Conservation (phyloP, 2,329 filamentous ascomycete species). For the Exophiala xenobiotica region DNA sequence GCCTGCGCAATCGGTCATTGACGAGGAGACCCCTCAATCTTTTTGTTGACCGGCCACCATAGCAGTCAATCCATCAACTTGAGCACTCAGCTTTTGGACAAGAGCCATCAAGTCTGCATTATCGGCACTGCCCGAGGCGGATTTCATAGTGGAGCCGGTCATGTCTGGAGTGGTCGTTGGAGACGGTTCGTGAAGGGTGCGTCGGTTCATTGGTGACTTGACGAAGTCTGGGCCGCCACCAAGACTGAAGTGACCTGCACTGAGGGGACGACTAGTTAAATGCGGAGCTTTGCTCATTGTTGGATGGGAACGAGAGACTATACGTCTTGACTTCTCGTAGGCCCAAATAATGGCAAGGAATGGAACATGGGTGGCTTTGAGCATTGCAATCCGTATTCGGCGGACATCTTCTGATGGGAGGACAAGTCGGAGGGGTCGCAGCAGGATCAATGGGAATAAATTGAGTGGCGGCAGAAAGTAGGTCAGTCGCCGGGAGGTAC, state of each 20-base stretch:
- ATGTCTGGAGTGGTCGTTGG: constrained; percentile 12
- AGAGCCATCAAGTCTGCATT: constrained; percentile 27
- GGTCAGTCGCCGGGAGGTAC: constrained; percentile 46
- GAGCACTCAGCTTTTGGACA: constrained; percentile 28
- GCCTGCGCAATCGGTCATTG: not conserved
- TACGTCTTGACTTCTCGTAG: constrained; percentile 48
- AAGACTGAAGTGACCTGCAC: constrained; percentile 19
- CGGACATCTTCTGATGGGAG: constrained; percentile 56
- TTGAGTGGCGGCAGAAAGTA: constrained; percentile 55
- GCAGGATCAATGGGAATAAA: constrained; percentile 55
- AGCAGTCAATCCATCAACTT: constrained; percentile 31
- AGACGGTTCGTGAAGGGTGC: constrained; percentile 21
- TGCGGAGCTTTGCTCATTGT: constrained; percentile 23
- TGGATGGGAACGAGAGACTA: constrained; percentile 30
- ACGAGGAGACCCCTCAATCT: constrained; percentile 16
- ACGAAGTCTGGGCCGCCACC: constrained; percentile 17
- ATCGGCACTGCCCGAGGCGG: constrained; percentile 25
- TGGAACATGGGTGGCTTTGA: constrained; percentile 60
- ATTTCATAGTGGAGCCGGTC: constrained; percentile 17
- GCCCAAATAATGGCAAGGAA: constrained; percentile 57
- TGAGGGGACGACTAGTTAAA: constrained; percentile 20
- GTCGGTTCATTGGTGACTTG: constrained; percentile 15
- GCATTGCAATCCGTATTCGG: constrained; percentile 56
- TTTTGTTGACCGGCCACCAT: constrained; percentile 30
- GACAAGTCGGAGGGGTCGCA: constrained; percentile 58